Evolutionary conservation across 2,329 filamentous ascomycete genomes (phyloP), one percentile per base, ranked within the genome.

Genomic region (Diaporthe citriasiana): DNA sequence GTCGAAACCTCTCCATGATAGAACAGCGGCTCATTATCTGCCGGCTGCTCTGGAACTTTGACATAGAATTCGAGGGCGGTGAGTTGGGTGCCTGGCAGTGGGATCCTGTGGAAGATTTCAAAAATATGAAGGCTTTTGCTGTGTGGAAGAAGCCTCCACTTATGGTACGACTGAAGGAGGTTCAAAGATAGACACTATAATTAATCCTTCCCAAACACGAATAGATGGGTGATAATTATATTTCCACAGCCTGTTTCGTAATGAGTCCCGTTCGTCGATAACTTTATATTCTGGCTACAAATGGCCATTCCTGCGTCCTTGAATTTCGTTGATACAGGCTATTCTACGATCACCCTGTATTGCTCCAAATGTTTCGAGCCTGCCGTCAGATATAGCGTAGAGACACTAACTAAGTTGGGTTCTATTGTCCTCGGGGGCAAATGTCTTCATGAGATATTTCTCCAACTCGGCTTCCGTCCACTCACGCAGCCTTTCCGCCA

Each of bases 391-490:
- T n/a, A 25, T 50, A 19, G 25, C 17, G 51, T 33, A 55, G 51
- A 19, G 13, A 8, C 10, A 33, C 27, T 17, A 5, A 12, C 7
- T 4, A 35, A 5, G 25, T 33, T 30, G 27, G 13, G 27, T 19
- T 19, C 13, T 8, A 55, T 33, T 30, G 12, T 17, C 3, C 17
- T 17, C 3, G 4, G 22, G 17, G 17, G 6, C 30, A 35, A 35
- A 22, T 5, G 33, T 22, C 6, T 22, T 38, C 55, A 30, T 17
- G 2, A 35, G 17, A 35, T 74, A 65, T n/a, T 59, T 68, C n/a
- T 77, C 73, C 38, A 84, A 73, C 73, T 82, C 79, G 70, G 79
- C 78, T 73, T 81, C 78, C 42, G 80, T 83, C 81, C 81, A 83
- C 3, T 81, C 79, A 80, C 80, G 82, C n/a, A 84, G 50, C 63